Evolutionary conservation across 2,329 filamentous ascomycete species (phyloP), one percentile per base, ranked within the genome.

Genomic region (Curvularia sp.): DNA sequence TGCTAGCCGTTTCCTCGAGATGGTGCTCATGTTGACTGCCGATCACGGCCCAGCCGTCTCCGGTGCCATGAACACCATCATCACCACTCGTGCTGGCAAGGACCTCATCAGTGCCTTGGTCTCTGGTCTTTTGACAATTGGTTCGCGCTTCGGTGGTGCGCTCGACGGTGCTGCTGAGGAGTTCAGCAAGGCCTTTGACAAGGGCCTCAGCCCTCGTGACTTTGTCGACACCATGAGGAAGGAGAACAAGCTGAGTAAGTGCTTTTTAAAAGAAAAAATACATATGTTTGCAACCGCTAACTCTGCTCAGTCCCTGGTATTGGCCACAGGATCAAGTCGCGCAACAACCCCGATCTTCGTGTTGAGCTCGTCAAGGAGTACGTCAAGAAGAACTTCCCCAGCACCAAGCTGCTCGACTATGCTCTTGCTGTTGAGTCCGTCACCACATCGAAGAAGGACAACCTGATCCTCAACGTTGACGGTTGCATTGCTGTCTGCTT

Each of bases 21-120:
- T 99, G 95, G 95, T 99, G 68, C 94, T 99, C 80, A 99, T 99
- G 95, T 88, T 99, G 77, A 99, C 95, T 77, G 95, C 95, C 73
- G 95, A 99, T 78, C 95, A 99, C 88, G 95, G 95, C 82, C 95
- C 95, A 53, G 95, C 95, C 73, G 95, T 99, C 72, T 99, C 95
- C 72, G 95, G 95, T 87, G 95, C 95, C 80, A 99, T 99, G 95
- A 99, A 99, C 89, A 99, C 95, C 79, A 99, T 99, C 80, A 98
- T 99, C 80, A 99, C 95, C 64, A 99, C 95, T 60, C 92, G 95
- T 91, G 95, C 95, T 65, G 95, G 95, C 80, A 99, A 99, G 87
- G 95, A 99, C 79, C 84, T 99, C 70, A 98, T 99, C 84, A 93
- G 89, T 74, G 91, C 95, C 47, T 87, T 99, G 64, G 95, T 99